phyloP scores from a whole-genome alignment of 2,329 filamentous ascomycete species.

The Ophiostoma quercus region DNA sequence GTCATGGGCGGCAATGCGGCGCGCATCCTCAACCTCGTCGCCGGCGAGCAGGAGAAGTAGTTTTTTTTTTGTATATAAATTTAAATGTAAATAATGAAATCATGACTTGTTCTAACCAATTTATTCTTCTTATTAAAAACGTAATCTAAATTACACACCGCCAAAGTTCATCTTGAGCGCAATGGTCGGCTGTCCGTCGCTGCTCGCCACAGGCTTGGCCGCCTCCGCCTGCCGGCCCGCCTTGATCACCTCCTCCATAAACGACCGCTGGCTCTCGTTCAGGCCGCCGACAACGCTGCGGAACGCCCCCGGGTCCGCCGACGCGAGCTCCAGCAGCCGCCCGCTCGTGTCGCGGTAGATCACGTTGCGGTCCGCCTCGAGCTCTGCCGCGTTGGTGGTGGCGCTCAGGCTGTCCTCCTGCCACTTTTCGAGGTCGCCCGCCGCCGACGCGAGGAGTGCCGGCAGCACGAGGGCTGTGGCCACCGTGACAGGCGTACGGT shows the following conservation, averaged over 20 bases:
- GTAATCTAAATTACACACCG: slow-evolving; percentile 27
- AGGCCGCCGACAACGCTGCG: slow-evolving; percentile 67
- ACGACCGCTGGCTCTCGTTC: slow-evolving; percentile 62
- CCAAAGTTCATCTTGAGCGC: slow-evolving; percentile 93
- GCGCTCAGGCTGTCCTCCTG: slow-evolving; percentile 40
- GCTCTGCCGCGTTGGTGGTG: not conserved
- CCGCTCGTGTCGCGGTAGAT: slow-evolving; percentile 69
- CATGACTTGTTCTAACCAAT: not conserved
- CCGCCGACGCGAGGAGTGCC: slow-evolving; percentile 66
- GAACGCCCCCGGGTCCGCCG: slow-evolving; percentile 67
- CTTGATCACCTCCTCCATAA: slow-evolving; percentile 77
- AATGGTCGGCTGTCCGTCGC: slow-evolving; percentile 68
- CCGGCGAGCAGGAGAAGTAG: slow-evolving; percentile 15
- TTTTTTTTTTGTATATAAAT: too few species aligned
- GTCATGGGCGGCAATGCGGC: slow-evolving; percentile 29
- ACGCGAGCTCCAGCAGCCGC: slow-evolving; percentile 74
- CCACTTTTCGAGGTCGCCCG: slow-evolving; percentile 35
- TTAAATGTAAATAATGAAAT: not conserved
- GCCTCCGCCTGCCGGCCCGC: slow-evolving; percentile 47
- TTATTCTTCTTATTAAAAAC: too few species aligned
- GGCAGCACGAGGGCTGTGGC: slow-evolving; percentile 75
- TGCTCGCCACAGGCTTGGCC: slow-evolving; percentile 28
- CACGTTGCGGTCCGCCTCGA: slow-evolving; percentile 41
- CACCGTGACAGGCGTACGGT: slow-evolving; percentile 44
- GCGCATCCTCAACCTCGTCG: slow-evolving; percentile 26